These are phyloP conservation scores for Beauveria asiatica DNA, from an alignment of 2,329 filamentous ascomycete species.

Conservation along the genomic window DNA sequence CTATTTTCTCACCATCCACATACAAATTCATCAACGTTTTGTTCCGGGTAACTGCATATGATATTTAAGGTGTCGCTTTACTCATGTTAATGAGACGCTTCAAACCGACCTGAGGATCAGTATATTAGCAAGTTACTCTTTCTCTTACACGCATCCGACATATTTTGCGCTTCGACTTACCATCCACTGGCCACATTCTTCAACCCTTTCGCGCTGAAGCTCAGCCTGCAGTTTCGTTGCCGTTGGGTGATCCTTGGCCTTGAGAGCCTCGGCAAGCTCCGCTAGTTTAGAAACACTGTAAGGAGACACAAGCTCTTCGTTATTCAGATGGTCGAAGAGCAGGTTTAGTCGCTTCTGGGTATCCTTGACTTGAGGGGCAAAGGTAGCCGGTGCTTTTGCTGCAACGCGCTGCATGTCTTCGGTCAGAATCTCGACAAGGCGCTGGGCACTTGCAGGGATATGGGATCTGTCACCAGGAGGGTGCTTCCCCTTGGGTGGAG, in stretches of 20 bases:
- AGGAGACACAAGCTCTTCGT: conserved; percentile 77
- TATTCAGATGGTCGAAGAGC: conserved; percentile 96
- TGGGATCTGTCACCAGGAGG: conserved; percentile 84
- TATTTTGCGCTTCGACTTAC: conserved; percentile 40
- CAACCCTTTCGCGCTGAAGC: conserved; percentile 66
- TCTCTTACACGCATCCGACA: no score
- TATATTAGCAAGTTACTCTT: conserved; percentile 29
- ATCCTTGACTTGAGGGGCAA: conserved; percentile 83
- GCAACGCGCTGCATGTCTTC: conserved; percentile 86
- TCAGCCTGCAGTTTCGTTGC: conserved; percentile 64
- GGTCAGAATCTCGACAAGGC: conserved; percentile 71
- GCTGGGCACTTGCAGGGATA: conserved; percentile 68
- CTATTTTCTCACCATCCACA: conserved; percentile 19
- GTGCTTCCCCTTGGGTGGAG: conserved; percentile 53
- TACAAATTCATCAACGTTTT: conserved; percentile 15
- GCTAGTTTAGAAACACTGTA: conserved; percentile 64
- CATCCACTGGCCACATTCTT: conserved; percentile 83
- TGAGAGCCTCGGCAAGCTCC: conserved; percentile 56
- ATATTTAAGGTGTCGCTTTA: conserved; percentile 54
- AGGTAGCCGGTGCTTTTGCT: conserved; percentile 73
- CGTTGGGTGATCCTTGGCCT: conserved; percentile 58
- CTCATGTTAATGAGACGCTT: conserved; percentile 75
- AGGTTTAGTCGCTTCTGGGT: conserved; percentile 88
- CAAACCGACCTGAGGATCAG: conserved; percentile 52
- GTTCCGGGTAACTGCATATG: conserved; percentile 12